Evolutionary conservation across 73 alveolate species (phyloP), one percentile per base, ranked within the genome.

Genomic region (Paramecium biaurelia): DNA sequence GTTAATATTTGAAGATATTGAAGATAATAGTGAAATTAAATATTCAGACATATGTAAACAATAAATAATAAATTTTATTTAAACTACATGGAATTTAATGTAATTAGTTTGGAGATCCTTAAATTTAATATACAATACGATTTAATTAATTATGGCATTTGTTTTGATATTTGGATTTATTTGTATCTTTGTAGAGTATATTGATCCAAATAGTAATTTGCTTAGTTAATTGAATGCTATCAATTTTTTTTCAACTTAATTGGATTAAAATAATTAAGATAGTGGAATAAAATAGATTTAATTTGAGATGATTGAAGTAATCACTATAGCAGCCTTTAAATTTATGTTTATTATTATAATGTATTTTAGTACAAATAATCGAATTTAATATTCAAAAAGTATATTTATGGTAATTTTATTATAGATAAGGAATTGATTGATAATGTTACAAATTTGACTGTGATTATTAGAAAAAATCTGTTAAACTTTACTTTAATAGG

Each of bases 311-410:
- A 32, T 74, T 15, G 87, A 74, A 74, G 35, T 38, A 21, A 74
- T 34, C 20, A 74, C 35, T 12, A 74, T 74, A 21, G 87, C 63
- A 1, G 38, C 38, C 2, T 74, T 74, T 74, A 74, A 74, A 20
- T 32, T 74, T 38, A 74, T 74, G n/a, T 74, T 74, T 18, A 74
- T 74, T 38, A 32, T 74, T 11, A 38, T 74, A 14, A 74, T 74
- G 87, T 74, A 74, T 74, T 38, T 74, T 21, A 53, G 68, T 53
- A 43, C 90, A 20, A 79, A 79, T 79, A 34, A 79, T 79, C n/a
- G 90, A 23, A 79, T 79, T 3, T n/a, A 79, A 10, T 79, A 76
- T 45, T 79, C 90, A 24, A 43, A 79, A 79, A 79, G 90, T 79
- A 79, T 23, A n/a, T 12, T 37, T 7, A 38, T 38, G 5, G 47